A percentile compares a stretch with the other conserved stretches of the same genome.
These are phyloP conservation scores for Amaranthus tricolor DNA, from an alignment of 179 eudicot genomes.

Conservation along the genomic window DNA sequence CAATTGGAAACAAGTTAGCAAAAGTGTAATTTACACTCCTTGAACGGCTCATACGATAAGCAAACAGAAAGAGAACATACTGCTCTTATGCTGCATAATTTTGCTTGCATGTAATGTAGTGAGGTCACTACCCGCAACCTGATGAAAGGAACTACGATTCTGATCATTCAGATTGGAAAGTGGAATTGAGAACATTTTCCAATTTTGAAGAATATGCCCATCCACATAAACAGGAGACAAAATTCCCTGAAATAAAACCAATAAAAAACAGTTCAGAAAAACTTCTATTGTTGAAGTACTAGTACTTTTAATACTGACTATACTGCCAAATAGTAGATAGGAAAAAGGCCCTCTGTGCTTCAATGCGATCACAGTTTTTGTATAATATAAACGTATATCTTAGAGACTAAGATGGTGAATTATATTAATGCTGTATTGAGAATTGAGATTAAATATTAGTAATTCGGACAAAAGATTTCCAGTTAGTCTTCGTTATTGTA, in stretches of 20 bases:
- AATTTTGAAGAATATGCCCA: slow-evolving; percentile 49
- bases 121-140: slow-evolving; percentile 23
- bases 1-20: background rate
- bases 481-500: background rate
- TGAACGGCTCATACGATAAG: background rate
- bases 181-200: slow-evolving; percentile 76
- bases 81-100: slow-evolving; percentile 21
- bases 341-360: background rate
- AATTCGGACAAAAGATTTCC: background rate
- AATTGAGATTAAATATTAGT: background rate
- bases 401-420: background rate
- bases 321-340: background rate
- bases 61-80: slow-evolving; percentile 25
- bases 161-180: slow-evolving; percentile 48
- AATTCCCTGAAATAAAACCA: slow-evolving; percentile 57
- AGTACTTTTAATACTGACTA: background rate
- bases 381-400: background rate
- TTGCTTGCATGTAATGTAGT: slow-evolving; percentile 33
- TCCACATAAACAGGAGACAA: slow-evolving; percentile 73
- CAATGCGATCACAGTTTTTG: background rate
- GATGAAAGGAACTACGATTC: slow-evolving; percentile 30
- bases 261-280: slow-evolving; percentile 7
- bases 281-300: no score
- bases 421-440: background rate
- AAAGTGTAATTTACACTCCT: background rate